Conservation (phyloP, 345 rosid species). For the Eucalyptus erythrocorys region DNA sequence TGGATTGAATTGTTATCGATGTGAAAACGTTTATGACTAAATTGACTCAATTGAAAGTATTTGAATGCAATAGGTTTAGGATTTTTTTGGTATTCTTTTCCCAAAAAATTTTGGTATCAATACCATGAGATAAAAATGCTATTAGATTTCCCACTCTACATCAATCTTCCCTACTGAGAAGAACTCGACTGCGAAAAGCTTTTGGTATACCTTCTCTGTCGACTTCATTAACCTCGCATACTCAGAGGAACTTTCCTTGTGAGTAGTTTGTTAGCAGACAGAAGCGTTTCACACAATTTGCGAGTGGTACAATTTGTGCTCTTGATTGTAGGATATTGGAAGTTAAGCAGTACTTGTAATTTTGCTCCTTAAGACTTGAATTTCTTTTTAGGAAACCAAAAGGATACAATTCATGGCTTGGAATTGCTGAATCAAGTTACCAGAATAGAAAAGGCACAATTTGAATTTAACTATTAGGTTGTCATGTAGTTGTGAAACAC, state of each 20-base stretch:
- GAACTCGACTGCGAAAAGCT: neutral
- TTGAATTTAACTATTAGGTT: neutral
- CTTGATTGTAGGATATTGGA: neutral
- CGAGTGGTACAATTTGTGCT: neutral
- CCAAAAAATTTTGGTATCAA: neutral
- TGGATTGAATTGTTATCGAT: rapidly evolving
- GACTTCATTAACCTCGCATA: no score
- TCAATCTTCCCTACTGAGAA: neutral
- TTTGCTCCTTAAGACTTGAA: neutral
- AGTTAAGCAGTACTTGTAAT: neutral
- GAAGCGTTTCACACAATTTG: neutral
- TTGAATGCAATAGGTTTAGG: neutral
- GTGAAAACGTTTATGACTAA: no score
- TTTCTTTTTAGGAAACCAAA: neutral
- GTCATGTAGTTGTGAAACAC: neutral
- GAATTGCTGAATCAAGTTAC: neutral
- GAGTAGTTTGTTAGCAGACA: neutral
- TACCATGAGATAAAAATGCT: neutral
- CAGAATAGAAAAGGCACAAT: neutral
- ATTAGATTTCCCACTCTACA: neutral
- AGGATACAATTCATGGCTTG: neutral
- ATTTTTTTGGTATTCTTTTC: neutral
- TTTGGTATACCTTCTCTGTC: neutral
- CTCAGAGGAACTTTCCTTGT: no score
- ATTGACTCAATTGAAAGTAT: neutral